These are phyloP conservation scores for Plasmopara viticola DNA, from an alignment of 352 stramenopile species.

Conservation along the genomic window DNA sequence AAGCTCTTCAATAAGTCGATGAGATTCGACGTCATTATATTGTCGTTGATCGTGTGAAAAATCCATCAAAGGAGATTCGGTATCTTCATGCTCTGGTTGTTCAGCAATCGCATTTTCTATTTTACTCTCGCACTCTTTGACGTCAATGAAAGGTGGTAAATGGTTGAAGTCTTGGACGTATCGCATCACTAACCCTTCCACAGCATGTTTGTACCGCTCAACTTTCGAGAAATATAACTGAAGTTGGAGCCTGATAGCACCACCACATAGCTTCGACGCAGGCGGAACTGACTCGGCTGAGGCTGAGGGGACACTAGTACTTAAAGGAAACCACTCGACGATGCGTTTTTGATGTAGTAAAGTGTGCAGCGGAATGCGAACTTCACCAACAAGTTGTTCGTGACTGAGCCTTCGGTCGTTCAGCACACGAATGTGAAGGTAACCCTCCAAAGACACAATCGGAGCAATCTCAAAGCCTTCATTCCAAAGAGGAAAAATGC, in stretches of 20 bases:
- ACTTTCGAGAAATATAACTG: slow-evolving; percentile 58
- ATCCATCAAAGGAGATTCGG: slow-evolving; percentile 5
- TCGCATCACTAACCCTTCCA: slow-evolving; percentile 58
- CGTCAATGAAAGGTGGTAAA: slow-evolving; percentile 56
- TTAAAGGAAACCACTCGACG: slow-evolving; percentile 53
- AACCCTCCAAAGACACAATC: slow-evolving; percentile 58
- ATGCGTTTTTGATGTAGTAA: slow-evolving; percentile 60
- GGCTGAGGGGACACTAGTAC: slow-evolving; percentile 20
- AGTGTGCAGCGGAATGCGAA: slow-evolving; percentile 47
- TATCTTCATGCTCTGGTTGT: slow-evolving; percentile 28
- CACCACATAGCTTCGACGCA: slow-evolving; percentile 30
- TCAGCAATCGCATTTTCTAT: slow-evolving; percentile 10
- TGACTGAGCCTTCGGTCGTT: slow-evolving; percentile 65
- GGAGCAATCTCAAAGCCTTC: slow-evolving; percentile 66
- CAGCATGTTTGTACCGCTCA: slow-evolving; percentile 45
- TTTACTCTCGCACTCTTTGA: slow-evolving; percentile 16
- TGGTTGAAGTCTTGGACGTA: slow-evolving; percentile 47
- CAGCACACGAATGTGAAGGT: slow-evolving; percentile 53
- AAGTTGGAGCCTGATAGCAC: slow-evolving; percentile 46
- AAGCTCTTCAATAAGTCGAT: slow-evolving; percentile 25
- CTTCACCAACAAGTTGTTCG: slow-evolving; percentile 65
- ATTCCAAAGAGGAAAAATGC: slow-evolving; percentile 72
- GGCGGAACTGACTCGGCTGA: slow-evolving; percentile 3
- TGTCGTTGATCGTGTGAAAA: slow-evolving; percentile 7
- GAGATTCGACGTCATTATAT: slow-evolving; percentile 11